phyloP scores from a whole-genome alignment of 2,329 filamentous ascomycete genomes.

The Venturiaceae sp. region DNA sequence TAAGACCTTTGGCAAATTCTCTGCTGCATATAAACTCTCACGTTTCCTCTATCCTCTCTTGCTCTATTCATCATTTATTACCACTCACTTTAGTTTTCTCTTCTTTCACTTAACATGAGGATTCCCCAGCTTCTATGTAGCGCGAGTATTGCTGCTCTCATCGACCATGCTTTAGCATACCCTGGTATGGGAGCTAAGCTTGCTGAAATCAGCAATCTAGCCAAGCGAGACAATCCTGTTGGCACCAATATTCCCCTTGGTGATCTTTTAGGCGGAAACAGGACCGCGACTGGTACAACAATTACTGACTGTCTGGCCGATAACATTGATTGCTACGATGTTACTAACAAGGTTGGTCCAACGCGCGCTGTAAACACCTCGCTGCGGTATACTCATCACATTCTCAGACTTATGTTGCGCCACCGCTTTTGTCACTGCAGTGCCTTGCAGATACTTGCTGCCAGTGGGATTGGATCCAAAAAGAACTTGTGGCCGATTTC shows the following conservation, averaged over 20 bases:
- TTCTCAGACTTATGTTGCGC: background rate
- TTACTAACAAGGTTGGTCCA: background rate
- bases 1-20: background rate
- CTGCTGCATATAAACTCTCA: background rate
- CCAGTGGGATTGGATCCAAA: constrained; percentile 22
- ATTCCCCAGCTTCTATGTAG: background rate
- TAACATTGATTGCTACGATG: background rate
- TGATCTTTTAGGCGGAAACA: background rate
- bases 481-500: constrained; percentile 15
- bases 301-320: background rate
- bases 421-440: constrained; percentile 18
- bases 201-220: background rate
- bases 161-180: background rate
- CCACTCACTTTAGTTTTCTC: background rate
- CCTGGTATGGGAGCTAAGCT: background rate
- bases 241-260: background rate
- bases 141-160: background rate
- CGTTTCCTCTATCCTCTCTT: background rate
- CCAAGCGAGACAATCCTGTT: background rate
- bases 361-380: too few species aligned
- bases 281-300: background rate
- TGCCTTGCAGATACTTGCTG: constrained; percentile 24
- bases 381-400: background rate
- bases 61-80: background rate
- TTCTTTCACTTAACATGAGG: background rate